phyloP scores from a whole-genome alignment of 75 land plant genomes.

The Cryptomeria japonica region DNA sequence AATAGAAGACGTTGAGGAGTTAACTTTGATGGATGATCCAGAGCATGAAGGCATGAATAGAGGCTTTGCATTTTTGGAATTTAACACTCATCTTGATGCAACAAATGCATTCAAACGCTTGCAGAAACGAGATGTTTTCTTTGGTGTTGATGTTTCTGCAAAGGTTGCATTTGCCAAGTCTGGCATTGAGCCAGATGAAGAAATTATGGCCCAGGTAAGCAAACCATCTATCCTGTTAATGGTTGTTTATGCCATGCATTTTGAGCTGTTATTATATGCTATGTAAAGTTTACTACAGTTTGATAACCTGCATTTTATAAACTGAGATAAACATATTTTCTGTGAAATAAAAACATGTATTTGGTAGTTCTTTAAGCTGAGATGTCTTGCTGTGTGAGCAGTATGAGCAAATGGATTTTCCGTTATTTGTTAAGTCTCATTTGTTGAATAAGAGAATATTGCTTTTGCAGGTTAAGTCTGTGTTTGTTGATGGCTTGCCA shows the following conservation, averaged over 20 bases:
- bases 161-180: slow-evolving; percentile 58
- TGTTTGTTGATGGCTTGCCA: slow-evolving; percentile 76
- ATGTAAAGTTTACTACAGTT: background rate
- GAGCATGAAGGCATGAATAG: slow-evolving; percentile 38
- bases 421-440: background rate
- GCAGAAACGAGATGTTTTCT: slow-evolving; percentile 36
- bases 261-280: background rate
- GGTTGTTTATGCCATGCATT: background rate
- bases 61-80: slow-evolving; percentile 58
- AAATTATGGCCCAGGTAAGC: slow-evolving; percentile 47
- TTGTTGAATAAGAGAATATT: background rate
- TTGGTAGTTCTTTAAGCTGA: background rate
- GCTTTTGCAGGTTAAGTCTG: slow-evolving; percentile 59
- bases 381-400: background rate
- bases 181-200: slow-evolving; percentile 47
- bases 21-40: slow-evolving; percentile 55
- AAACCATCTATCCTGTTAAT: background rate
- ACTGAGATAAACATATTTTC: background rate
- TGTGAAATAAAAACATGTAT: background rate
- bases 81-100: slow-evolving; percentile 51
- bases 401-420: background rate
- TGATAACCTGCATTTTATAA: background rate
- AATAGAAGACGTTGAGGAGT: slow-evolving; percentile 41
- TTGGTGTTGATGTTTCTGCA: slow-evolving; percentile 43
- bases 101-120: slow-evolving; percentile 36